Base-by-base conservation (phyloP, 169 alveolate genomes). In the Neospora caninum region DNA sequence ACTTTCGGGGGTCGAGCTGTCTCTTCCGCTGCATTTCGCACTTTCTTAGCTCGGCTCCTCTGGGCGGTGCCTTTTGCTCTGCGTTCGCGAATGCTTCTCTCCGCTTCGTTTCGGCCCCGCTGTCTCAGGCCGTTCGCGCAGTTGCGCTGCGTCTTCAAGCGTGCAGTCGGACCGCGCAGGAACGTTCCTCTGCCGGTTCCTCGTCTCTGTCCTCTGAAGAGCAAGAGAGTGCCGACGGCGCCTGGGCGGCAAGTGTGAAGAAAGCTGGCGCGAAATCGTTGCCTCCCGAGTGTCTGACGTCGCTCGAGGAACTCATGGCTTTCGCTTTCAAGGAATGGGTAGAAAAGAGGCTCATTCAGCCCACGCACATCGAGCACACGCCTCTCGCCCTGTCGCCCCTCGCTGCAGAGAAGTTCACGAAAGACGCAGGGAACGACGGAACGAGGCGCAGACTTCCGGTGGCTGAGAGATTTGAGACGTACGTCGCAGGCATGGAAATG, bases 341-440 rank as follows among this genome's bases (percentile, higher is more conserved):
- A 53, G 97, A 95, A 88, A 97, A 95, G 83, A 95, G 96, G 93
- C 97, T 99, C 95, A 93, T 93, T 64, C 78, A 93, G 91, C 99
- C 99, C 25, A 98, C 99, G n/a, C 98, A 98, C 96, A 96, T 99
- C 67, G 98, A 97, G 92, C 99, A 99, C 95, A 99, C 98, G 89
- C 99, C 99, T 42, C 98, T 98, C 97, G 97, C 98, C 91, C 98
- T 99, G 99, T 97, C 99, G 58, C 99, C 99, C n/a, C 98, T 99
- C 82, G 99, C 99, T 53, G 98, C 99, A 41, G 84, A 73, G 25
- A 34, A 73, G 20, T n/a, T 22, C 45, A 18, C 42, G 43, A 43
- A 73, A 2, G 43, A 69, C 6, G 80, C 70, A 58, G 70, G 25
- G 38, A 22, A 69, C 38, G 80, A 7, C 38, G 13, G 80, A n/a